Base-by-base conservation (phyloP, 1,284 basidiomycete species). In the Jaminaea rosea region DNA sequence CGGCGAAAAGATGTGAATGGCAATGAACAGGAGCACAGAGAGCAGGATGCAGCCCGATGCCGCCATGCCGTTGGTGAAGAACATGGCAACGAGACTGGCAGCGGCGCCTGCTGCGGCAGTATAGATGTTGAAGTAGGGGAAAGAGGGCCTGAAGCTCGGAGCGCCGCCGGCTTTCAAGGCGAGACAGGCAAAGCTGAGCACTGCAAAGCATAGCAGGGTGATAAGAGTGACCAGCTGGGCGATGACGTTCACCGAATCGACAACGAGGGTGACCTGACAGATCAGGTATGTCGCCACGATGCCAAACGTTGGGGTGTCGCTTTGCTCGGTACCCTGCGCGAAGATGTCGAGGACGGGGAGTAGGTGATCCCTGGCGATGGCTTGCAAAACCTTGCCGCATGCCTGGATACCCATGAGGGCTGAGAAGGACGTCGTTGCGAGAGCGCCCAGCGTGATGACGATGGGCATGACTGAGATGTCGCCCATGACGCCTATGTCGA, bases 51-150 rank as follows among this genome's bases (percentile, higher is more conserved):
- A 73, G 1, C 56, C 62, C 11, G 48, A 44, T 0, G 71, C 71
- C 23, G 62, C 58, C 26, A 59, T 46, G 9, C 60, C 49, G 27
- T 72, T 57, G 31, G 71, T 69, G 51, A 73, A 67, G 53, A 70
- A 65, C 71, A 73, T 73, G 44, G 69, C 67, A n/a, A 58, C 61
- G 26, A 73, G 64, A 26, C 62, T 62, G 34, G 59, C 56, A 21
- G 69, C 17, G 2, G 69, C 61, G 23, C 70, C 70, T 26, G 56
- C 69, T 23, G 57, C 67, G 6, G 66, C 69, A 6, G 71, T 73
- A 64, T 66, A 73, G n/a, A 73, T 72, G 50, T 73, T 73, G 60
- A 62, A 73, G 56, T 72, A 73, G 42, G 66, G 63, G 62, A 73
- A 73, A n/a, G 67, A 72, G 0, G 71, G 71, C 10, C 71, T 62